Evolutionary conservation across 2,329 filamentous ascomycete species (phyloP), one percentile per base, ranked within the genome.

Genomic region (Aspergillus chevalieri): DNA sequence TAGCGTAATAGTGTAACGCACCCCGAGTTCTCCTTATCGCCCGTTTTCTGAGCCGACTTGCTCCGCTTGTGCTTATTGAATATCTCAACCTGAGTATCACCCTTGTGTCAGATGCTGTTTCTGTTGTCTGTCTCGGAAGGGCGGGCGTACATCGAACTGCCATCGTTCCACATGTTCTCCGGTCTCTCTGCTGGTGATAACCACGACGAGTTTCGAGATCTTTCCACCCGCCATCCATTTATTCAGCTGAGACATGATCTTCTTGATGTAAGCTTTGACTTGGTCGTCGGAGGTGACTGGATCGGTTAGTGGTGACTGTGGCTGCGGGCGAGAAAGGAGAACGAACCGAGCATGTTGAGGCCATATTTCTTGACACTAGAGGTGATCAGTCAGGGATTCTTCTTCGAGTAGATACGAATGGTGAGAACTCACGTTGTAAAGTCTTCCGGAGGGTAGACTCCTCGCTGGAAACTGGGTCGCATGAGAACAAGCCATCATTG

Each of bases 231-330:
- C 79, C 90, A 97, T 97, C 93, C 93, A 98, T 68, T 89, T 89
- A 75, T 94, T 92, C 51, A 98, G 82, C 72, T 98, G 93, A 24
- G 85, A 85, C 91, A 96, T 98, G 75, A 98, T 97, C 74, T 94
- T 95, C 73, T 95, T 96, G 78, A 98, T 95, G 74, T 98, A 98
- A 28, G 91, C 89, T 73, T 95, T 95, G 67, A 98, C 93, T 74
- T 98, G 92, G 75, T 97, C 93, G 69, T 98, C 93, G 56, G 90
- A 83, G 28, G 92, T 94, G 46, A 97, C 91, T 84, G 66, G 48
- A 58, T 62, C 44, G 44, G 53, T 59, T 43, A 61, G 52, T 39
- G 49, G 22, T 45, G 49, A 49, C 28, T 14, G 22, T 15, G 15
- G 22, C 28, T 17, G n/a, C 43, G 26, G 26, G 4, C 26, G n/a